Evolutionary conservation across 1,284 basidiomycete genomes (phyloP), one percentile per base, ranked within the genome.

Genomic region (Ceratobasidium sp.): DNA sequence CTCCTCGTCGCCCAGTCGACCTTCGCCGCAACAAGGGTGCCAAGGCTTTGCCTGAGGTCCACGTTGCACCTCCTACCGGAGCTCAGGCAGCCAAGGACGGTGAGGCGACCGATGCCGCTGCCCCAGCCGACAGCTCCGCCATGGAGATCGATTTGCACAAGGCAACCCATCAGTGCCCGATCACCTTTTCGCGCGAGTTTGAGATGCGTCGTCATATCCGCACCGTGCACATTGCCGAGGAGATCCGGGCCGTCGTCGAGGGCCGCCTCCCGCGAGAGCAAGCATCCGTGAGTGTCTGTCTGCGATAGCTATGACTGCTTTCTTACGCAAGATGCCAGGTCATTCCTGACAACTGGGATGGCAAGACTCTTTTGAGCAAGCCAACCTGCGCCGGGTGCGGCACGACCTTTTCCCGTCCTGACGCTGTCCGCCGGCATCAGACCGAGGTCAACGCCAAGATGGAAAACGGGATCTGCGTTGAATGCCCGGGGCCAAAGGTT

Each of bases 371-470:
- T 6, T 13, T 62, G 17, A 47, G 29, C 27, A 62, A 62, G 31
- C 43, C 58, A 12, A 62, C 58, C 3, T 62, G 58, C 32, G 32
- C 58, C 5, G 58, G 58, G 6, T 62, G 58, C 25, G 58, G 58
- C 1, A 62, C 58, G 8, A 62, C 58, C n/a, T 62, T 62, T 45
- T 62, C 58, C 12, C 58, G 58, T 27, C 58, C 58, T n/a, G 58
- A 62, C 22, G 58, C 58, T 15, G 58, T 62, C n/a, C 58, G 58
- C 31, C 43, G 58, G 43, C 58, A 62, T 25, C 58, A 50, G 25
- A 62, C 58, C 58, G 58, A 62, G 58, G 58, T 62, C 32, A 62
- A 62, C 22, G 58, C 58, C 2, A 62, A 62, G 32, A 50, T 62
- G 45, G 58, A 62, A 32, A 62, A 62, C 20, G 45, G 58, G 3